Conservation (phyloP, 805 yeast species). For the Barnettozyma sp. region DNA sequence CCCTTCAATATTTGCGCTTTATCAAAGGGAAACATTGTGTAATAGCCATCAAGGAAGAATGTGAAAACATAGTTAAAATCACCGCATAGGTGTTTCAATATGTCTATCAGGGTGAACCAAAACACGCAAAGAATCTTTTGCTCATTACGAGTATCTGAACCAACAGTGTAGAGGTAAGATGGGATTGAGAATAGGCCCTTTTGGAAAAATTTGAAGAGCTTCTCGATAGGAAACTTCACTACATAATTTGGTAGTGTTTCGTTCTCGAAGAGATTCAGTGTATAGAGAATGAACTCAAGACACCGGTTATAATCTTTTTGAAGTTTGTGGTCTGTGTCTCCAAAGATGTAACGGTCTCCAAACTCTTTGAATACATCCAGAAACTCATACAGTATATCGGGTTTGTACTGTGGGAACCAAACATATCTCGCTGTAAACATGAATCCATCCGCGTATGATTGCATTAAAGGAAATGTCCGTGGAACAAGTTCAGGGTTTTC, state of each 20-base stretch:
- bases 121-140: slow-evolving; percentile 16
- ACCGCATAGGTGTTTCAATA: slow-evolving; percentile 15
- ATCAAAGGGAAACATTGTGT: slow-evolving; percentile 12
- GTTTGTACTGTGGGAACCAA: slow-evolving; percentile 19
- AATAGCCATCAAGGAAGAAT: slow-evolving; percentile 19
- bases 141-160: slow-evolving; percentile 8
- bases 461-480: slow-evolving; percentile 7
- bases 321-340: slow-evolving; percentile 8
- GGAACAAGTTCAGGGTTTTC: slow-evolving; percentile 17
- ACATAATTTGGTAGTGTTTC: slow-evolving; percentile 12
- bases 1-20: slow-evolving; percentile 6
- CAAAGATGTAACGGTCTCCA: slow-evolving; percentile 12
- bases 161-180: slow-evolving; percentile 13
- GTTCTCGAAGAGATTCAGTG: slow-evolving; percentile 8
- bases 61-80: slow-evolving; percentile 19
- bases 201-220: slow-evolving; percentile 11
- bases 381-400: slow-evolving; percentile 16
- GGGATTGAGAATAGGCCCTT: slow-evolving; percentile 18
- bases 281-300: slow-evolving; percentile 7
- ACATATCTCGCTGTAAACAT: slow-evolving; percentile 15
- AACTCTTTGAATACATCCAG: slow-evolving; percentile 14
- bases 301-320: slow-evolving; percentile 7
- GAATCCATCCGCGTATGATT: slow-evolving; percentile 17
- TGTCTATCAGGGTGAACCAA: slow-evolving; percentile 15
- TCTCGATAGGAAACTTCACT: slow-evolving; percentile 17